Evolutionary conservation across 2,329 filamentous ascomycete species (phyloP).

Genomic region (Sporothrix luriei): DNA sequence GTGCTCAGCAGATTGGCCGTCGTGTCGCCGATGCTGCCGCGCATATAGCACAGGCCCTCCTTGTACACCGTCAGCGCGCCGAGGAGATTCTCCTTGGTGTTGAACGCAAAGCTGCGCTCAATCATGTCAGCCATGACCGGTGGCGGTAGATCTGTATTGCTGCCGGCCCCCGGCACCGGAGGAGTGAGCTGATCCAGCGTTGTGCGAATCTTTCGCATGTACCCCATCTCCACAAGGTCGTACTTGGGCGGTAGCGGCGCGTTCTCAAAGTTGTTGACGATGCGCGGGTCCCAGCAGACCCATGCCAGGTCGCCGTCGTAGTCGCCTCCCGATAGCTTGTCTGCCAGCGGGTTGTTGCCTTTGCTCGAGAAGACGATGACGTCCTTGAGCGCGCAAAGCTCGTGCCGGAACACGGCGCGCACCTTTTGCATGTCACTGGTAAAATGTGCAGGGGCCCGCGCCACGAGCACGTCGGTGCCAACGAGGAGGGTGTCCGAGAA

Average conservation of each 20-base stretch:
- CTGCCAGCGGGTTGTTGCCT: slow-evolving; percentile 65
- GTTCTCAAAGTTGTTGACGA: slow-evolving; percentile 69
- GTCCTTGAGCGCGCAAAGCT: slow-evolving; percentile 70
- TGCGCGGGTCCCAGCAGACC: slow-evolving; percentile 70
- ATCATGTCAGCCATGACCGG: slow-evolving; percentile 51
- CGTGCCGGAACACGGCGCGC: slow-evolving; percentile 57
- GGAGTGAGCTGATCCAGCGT: slow-evolving; percentile 51
- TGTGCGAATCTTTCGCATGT: slow-evolving; percentile 53
- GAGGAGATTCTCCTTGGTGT: slow-evolving; percentile 58
- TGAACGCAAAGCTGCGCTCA: slow-evolving; percentile 58
- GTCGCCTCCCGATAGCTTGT: slow-evolving; percentile 74
- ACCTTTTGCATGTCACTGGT: slow-evolving; percentile 73
- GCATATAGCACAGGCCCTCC: slow-evolving; percentile 63
- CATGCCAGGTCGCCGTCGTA: slow-evolving; percentile 81
- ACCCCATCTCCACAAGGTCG: slow-evolving; percentile 52
- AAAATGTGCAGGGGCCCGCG: slow-evolving; percentile 69
- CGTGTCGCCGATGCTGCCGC: slow-evolving; percentile 51
- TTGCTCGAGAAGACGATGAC: slow-evolving; percentile 74
- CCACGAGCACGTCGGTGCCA: slow-evolving; percentile 64
- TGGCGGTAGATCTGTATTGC: neutral
- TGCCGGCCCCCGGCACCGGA: neutral
- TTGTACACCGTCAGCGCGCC: slow-evolving; percentile 67
- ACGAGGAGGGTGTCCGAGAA: slow-evolving; percentile 59
- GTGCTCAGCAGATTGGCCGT: slow-evolving; percentile 55
- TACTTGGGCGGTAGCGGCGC: slow-evolving; percentile 52